These are phyloP conservation scores for Colletotrichum salicis DNA, from an alignment of 2,329 filamentous ascomycete species.

Conservation along the genomic window DNA sequence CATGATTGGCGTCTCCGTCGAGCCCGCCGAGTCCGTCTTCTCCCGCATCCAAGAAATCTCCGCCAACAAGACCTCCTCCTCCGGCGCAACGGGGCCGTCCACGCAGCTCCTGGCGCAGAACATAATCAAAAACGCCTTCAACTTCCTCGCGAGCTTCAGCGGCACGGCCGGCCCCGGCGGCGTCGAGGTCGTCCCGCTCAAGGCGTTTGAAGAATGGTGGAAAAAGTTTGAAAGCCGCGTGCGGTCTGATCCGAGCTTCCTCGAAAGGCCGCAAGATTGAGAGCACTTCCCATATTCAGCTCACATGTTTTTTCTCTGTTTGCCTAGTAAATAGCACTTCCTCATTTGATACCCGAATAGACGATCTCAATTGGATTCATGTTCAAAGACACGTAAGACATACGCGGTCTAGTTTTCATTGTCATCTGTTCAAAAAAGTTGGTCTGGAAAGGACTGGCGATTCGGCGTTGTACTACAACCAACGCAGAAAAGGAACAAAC, in stretches of 20 bases:
- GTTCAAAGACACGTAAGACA: not conserved
- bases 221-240: slow-evolving; percentile 91
- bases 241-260: slow-evolving; percentile 85
- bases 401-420: not conserved
- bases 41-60: slow-evolving; percentile 73
- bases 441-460: not conserved
- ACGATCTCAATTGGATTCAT: not conserved
- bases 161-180: slow-evolving; percentile 69
- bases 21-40: slow-evolving; percentile 78
- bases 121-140: slow-evolving; percentile 97
- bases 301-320: too few relatives aligned
- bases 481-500: not conserved
- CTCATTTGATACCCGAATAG: slow-evolving; percentile 13
- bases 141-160: slow-evolving; percentile 91
- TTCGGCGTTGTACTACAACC: not conserved
- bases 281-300: not conserved
- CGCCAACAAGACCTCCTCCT: slow-evolving; percentile 46
- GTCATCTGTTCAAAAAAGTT: not conserved
- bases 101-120: slow-evolving; percentile 87
- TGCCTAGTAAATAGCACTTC: not conserved
- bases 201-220: slow-evolving; percentile 98
- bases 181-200: slow-evolving; percentile 90
- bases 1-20: slow-evolving; percentile 84
- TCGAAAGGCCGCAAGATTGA: slow-evolving; percentile 70
- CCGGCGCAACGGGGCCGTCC: slow-evolving; percentile 54